These are phyloP conservation scores for Immersiella caudata DNA, from an alignment of 495 filamentous ascomycete species.

Conservation along the genomic window DNA sequence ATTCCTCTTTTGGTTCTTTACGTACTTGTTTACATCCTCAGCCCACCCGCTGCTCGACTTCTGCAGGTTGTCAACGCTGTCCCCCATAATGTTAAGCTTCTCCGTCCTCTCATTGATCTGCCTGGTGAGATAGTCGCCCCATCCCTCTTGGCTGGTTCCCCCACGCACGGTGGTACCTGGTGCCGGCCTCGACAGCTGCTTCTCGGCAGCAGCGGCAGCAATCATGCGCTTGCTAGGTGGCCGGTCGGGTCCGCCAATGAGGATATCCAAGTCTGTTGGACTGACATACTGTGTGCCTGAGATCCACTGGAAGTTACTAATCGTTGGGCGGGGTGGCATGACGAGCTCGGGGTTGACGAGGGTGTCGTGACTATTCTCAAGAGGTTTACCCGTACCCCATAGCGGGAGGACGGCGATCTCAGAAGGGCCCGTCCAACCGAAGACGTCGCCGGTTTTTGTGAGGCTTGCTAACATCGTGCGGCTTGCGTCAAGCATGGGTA, in stretches of 20 bases:
- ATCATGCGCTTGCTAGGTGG: slow-evolving; percentile 80
- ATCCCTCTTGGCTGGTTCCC: slow-evolving; percentile 48
- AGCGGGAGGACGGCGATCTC: slow-evolving; percentile 78
- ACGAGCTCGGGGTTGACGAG: slow-evolving; percentile 73
- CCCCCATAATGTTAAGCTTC: slow-evolving; percentile 77
- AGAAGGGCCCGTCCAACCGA: slow-evolving; percentile 88
- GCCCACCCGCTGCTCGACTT: slow-evolving; percentile 79
- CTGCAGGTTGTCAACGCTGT: slow-evolving; percentile 79
- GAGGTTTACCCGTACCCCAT: slow-evolving; percentile 69
- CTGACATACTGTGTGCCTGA: slow-evolving; percentile 91
- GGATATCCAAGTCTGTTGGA: slow-evolving; percentile 83
- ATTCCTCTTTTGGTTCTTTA: slow-evolving; percentile 82
- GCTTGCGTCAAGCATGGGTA: slow-evolving; percentile 70
- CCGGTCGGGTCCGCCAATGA: slow-evolving; percentile 87
- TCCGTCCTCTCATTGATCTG: slow-evolving; percentile 89
- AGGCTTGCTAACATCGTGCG: slow-evolving; percentile 69
- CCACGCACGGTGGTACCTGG: slow-evolving; percentile 59
- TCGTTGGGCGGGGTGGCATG: slow-evolving; percentile 85
- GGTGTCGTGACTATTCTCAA: slow-evolving; percentile 64
- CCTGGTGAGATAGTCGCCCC: slow-evolving; percentile 70
- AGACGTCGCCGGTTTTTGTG: slow-evolving; percentile 73
- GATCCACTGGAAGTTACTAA: slow-evolving; percentile 95
- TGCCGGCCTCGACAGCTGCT: slow-evolving; percentile 35
- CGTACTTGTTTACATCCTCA: slow-evolving; percentile 83
- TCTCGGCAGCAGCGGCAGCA: slow-evolving; percentile 50